Evolutionary conservation across 352 stramenopile genomes (phyloP), one percentile per base, ranked within the genome.

Genomic region (Globisporangium echinulatum): DNA sequence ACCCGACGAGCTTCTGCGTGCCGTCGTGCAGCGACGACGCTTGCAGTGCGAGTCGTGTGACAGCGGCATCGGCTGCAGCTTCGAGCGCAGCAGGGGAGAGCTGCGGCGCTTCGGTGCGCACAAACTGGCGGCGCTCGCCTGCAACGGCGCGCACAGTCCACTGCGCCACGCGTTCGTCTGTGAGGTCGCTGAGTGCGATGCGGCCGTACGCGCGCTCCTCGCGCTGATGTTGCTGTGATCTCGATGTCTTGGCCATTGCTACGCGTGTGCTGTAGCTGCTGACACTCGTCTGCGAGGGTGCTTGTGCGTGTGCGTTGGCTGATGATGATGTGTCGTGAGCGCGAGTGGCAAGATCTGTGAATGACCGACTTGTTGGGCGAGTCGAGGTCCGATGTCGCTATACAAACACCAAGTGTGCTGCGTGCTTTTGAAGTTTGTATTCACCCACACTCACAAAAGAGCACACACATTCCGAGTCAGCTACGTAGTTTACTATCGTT

Each of bases 141-240:
- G 79, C 75, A 43, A 88, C 82, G 4, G 79, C 70, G 52, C 77
- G 79, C 39, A 92, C 76, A 17, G 40, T 79, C 82, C 82, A 92
- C 47, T 75, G 57, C 3, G 62, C 67, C 7, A 70, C 77, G 50
- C 82, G 79, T 42, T 66, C 58, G 7, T 59, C 63, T 5, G 61
- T 81, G 9, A 92, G 65, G 52, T 92, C 79, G 54, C 71, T 82
- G 50, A 90, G 68, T 42, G 77, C 67, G 50, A 92, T 79, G 61
- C 74, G 79, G 1, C 79, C 78, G 58, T 80, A 92, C 42, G 75
- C 70, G 57, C 74, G 68, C 63, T 84, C 74, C 25, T 19, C 53
- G 51, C 6, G 64, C 42, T 17, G 53, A 1, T 15, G n/a, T 19
- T 51, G 62, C 10, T 40, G 19, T 37, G 44, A n/a, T 52, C 33